Conservation (phyloP, 2,329 filamentous ascomycete genomes). For the Trichoderma breve region DNA sequence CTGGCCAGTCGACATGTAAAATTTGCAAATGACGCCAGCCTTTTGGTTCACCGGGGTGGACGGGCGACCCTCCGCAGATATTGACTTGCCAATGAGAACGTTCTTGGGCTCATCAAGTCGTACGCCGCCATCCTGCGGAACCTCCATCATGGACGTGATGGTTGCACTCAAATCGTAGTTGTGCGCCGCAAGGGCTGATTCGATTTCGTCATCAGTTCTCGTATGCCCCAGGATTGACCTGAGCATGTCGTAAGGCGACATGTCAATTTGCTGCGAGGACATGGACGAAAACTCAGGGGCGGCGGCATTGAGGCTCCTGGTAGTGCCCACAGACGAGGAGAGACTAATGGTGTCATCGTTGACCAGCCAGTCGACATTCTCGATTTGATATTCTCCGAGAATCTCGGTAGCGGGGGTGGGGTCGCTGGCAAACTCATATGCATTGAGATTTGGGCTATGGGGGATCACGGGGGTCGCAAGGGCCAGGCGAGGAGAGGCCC, state of each 20-base stretch:
- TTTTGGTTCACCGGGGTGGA: slow-evolving; percentile 74
- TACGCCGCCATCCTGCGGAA: slow-evolving; percentile 42
- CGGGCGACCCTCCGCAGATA: slow-evolving; percentile 72
- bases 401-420: slow-evolving; percentile 77
- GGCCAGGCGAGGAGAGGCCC: slow-evolving; percentile 86
- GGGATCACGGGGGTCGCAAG: slow-evolving; percentile 88
- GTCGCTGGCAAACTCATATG: slow-evolving; percentile 89
- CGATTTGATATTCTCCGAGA: slow-evolving; percentile 86
- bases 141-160: slow-evolving; percentile 83
- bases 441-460: slow-evolving; percentile 89
- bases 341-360: slow-evolving; percentile 82
- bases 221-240: slow-evolving; percentile 89
- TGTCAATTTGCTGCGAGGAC: slow-evolving; percentile 71
- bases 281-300: slow-evolving; percentile 71
- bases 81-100: slow-evolving; percentile 85
- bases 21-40: slow-evolving; percentile 91
- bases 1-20: slow-evolving; percentile 92
- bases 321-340: slow-evolving; percentile 67
- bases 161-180: slow-evolving; percentile 93
- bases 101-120: slow-evolving; percentile 57
- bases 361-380: slow-evolving; percentile 96
- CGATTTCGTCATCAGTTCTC: slow-evolving; percentile 89
- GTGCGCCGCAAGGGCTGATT: slow-evolving; percentile 82
- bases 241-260: slow-evolving; percentile 98
- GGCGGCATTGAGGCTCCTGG: slow-evolving; percentile 72